Base-by-base conservation (phyloP, 177 flowering plant genomes). In the Telopea speciosissima region DNA sequence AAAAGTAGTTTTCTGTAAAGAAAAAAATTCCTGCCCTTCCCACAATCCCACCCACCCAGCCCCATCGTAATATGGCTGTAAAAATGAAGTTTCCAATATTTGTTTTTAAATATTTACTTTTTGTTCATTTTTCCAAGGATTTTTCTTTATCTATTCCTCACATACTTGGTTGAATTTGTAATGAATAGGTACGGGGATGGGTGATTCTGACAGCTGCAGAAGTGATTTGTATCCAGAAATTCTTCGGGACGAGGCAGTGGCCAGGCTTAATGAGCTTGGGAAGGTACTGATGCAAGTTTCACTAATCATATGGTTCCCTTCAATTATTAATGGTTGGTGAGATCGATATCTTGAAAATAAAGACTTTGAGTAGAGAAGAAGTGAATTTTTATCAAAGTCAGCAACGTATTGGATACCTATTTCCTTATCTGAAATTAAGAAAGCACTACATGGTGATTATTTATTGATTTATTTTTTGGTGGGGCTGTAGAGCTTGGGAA, bases 231-330 rank as follows among this genome's bases (percentile, higher is more conserved):
- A 75, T 44, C 77, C 75, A 0, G 82, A 84, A 63, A 82, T 87
- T 68, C 74, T 93, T 5, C 89, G 86, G 75, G 93, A 88, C 28
- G 99, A 95, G 71, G 88, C 99, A 3, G 96, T 89, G 44, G 77
- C 84, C 19, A 86, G 97, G 68, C 88, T 94, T 62, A 22, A 81
- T 59, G 83, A 89, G 79, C 89, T 94, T 56, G 97, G 96, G 26
- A 84, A 88, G 97, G 99, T 94, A 82, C 19, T 8, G 16, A 26
- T 33, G 14, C 22, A 8, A 54, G 44, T 25, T 69, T 71, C 26
- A 19, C 25, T 72, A 13, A 3, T 63, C 36, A 10, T 23, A 13
- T 6, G 0, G 65, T 59, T 24, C 12, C 1, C 24, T 26, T 40
- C 62, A 60, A 60, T 40, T 40, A 60, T 40, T 40, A 1, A 23